Evolutionary conservation across 768 basidiomycete genomes (phyloP).

Genomic region (Lactifluus hygrophoroides): DNA sequence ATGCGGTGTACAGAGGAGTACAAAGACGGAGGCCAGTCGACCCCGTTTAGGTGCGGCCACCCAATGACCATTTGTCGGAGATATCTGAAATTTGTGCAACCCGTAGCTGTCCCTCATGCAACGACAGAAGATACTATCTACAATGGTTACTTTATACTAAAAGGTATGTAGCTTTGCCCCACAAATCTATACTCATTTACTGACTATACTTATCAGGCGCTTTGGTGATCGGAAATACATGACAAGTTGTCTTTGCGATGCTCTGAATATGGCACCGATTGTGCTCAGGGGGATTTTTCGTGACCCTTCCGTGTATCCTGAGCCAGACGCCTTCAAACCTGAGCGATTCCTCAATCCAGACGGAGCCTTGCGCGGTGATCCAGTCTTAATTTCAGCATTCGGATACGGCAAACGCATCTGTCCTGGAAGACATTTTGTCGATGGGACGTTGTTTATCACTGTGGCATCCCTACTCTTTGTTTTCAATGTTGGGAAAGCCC

Average conservation of each 20-base stretch:
- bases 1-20: constrained; percentile 20
- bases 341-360: constrained; percentile 2
- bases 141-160: constrained; percentile 8
- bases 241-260: neutral
- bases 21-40: constrained; percentile 15
- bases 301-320: neutral
- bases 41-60: constrained; percentile 17
- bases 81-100: neutral
- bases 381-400: constrained; percentile 3
- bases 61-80: neutral
- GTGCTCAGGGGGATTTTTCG: constrained; percentile 1
- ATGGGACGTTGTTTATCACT: neutral
- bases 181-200: no score
- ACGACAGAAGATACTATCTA: neutral
- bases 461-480: constrained; percentile 7
- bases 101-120: neutral
- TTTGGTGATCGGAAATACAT: neutral
- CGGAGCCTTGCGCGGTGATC: neutral
- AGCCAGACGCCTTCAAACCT: constrained; percentile 8
- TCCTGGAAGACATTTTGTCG: constrained; percentile 17
- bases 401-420: constrained; percentile 21
- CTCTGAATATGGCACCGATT: neutral
- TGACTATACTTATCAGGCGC: neutral
- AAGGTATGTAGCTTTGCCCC: neutral
- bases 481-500: neutral